Percentiles rank a stretch among this genome's conserved stretches.
These are phyloP conservation scores for Saksenaea oblongispora DNA, from an alignment of 371 early-diverging fungal species.

Conservation along the genomic window DNA sequence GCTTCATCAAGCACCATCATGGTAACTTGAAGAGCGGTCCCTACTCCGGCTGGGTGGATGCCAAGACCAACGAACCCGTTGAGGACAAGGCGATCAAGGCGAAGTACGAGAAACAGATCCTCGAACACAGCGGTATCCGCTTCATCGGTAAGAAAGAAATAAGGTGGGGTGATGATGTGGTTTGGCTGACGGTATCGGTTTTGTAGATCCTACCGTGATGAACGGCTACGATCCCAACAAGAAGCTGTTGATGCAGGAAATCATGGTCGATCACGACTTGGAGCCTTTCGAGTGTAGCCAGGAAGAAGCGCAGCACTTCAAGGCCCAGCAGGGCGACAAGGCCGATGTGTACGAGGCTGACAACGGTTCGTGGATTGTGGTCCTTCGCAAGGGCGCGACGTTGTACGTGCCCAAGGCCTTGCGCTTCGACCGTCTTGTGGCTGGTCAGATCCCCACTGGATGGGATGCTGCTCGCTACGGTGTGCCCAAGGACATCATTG, in stretches of 20 bases:
- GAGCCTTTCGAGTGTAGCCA: constrained; percentile 88
- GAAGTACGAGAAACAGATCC: constrained; percentile 90
- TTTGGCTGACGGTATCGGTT: constrained; percentile 10
- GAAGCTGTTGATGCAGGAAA: constrained; percentile 90
- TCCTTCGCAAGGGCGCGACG: constrained; percentile 85
- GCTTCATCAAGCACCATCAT: constrained; percentile 88
- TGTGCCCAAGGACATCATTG: constrained; percentile 90
- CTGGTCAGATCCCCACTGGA: constrained; percentile 95
- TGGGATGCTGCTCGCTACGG: constrained; percentile 94
- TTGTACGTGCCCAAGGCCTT: constrained; percentile 94
- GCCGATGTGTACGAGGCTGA: constrained; percentile 78
- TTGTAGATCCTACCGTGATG: constrained; percentile 80
- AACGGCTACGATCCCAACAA: constrained; percentile 90
- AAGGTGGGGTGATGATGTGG: not conserved
- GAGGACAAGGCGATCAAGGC: constrained; percentile 90
- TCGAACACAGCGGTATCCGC: constrained; percentile 94
- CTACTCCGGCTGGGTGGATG: constrained; percentile 96
- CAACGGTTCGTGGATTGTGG: constrained; percentile 77
- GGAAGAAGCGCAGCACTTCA: constrained; percentile 93
- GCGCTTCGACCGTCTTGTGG: constrained; percentile 91
- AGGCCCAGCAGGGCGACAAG: constrained; percentile 83
- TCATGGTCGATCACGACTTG: constrained; percentile 89
- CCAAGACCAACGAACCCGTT: constrained; percentile 88
- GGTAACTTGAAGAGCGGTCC: constrained; percentile 84
- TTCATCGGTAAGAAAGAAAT: constrained; percentile 67